Evolutionary conservation across 805 yeast genomes (phyloP).

Genomic region (Metschnikowia continentalis): DNA sequence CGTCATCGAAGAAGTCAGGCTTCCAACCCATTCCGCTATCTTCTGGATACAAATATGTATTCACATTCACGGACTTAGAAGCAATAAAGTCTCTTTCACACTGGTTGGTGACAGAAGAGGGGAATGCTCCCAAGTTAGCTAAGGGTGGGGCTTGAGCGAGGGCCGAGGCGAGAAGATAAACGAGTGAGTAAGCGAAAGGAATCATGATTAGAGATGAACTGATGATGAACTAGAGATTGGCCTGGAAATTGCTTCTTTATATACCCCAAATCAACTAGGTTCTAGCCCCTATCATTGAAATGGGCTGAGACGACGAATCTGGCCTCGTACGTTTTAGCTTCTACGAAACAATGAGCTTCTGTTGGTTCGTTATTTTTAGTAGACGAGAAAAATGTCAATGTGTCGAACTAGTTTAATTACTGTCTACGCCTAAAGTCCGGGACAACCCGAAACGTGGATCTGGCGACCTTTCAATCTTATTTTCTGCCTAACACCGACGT

Average conservation of each 20-base stretch:
- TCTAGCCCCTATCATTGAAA: not conserved
- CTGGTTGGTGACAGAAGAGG: too few relatives aligned
- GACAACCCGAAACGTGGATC: too few relatives aligned
- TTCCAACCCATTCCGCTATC: not conserved
- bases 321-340: too few relatives aligned
- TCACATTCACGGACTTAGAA: not conserved
- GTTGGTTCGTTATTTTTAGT: too few relatives aligned
- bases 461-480: too few relatives aligned
- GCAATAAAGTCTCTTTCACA: not conserved
- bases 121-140: too few relatives aligned
- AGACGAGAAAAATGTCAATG: too few relatives aligned
- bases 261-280: not conserved
- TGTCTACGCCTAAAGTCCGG: too few relatives aligned
- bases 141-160: too few relatives aligned
- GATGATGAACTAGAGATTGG: not conserved
- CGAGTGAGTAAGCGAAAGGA: not conserved
- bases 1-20: not conserved
- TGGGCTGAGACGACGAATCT: not conserved
- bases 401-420: too few relatives aligned
- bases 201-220: not conserved
- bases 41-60: not conserved
- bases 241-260: not conserved
- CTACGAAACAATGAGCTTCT: too few relatives aligned
- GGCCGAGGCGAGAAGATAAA: not conserved
- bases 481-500: too few relatives aligned